Conservation (phyloP, 2,329 filamentous ascomycete species). For the Nannizzia gypsea region DNA sequence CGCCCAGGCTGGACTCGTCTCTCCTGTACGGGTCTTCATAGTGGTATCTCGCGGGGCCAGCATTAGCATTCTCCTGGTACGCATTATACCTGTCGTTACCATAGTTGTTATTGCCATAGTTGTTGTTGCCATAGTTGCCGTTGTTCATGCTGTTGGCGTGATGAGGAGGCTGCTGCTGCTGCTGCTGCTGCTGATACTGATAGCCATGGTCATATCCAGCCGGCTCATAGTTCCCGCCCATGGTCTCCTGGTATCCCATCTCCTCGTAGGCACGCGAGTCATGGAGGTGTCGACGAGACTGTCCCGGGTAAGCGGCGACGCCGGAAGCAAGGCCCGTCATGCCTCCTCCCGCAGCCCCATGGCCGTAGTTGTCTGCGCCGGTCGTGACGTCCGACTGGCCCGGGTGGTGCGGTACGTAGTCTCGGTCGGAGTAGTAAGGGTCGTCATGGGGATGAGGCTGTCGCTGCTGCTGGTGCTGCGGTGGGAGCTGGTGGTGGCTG, state of each 20-base stretch:
- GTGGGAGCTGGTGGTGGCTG: background rate
- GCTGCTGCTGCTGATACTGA: no score
- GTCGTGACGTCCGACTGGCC: constrained; percentile 39
- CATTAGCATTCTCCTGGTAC: background rate
- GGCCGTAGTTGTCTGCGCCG: constrained; percentile 49
- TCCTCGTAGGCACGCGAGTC: constrained; percentile 40
- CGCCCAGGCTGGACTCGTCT: constrained; percentile 41
- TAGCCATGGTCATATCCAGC: background rate
- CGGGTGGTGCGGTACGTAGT: constrained; percentile 18
- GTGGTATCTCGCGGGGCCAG: constrained; percentile 20
- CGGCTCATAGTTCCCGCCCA: constrained; percentile 32
- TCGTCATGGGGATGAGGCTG: background rate
- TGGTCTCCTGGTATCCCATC: constrained; percentile 53
- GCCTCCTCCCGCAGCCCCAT: constrained; percentile 42
- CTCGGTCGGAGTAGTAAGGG: background rate
- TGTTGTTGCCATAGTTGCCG: background rate
- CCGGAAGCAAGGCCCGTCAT: constrained; percentile 44
- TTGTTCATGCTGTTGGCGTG: background rate
- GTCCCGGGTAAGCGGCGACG: constrained; percentile 42
- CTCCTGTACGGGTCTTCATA: constrained; percentile 56
- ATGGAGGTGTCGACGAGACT: background rate
- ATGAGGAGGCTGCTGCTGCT: no score
- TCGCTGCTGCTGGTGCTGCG: background rate
- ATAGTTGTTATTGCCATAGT: background rate
- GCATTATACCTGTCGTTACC: background rate